Conservation (phyloP, 1,284 basidiomycete genomes). For the Cryptococcus sp. region DNA sequence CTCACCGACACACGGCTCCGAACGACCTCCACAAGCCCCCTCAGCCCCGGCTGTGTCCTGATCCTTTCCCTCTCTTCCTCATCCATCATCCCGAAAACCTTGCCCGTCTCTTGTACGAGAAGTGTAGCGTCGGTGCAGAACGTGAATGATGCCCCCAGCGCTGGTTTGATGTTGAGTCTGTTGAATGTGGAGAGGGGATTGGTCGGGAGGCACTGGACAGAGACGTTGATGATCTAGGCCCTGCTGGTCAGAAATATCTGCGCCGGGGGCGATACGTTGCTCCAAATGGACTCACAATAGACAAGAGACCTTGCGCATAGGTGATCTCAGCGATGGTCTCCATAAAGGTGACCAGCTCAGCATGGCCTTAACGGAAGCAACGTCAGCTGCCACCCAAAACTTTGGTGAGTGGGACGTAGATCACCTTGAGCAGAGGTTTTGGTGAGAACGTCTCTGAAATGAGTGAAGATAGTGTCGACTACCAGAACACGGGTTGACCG, state of each 20-base stretch:
- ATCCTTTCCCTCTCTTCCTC: conserved; percentile 38
- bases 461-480: conserved; percentile 36
- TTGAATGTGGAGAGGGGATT: conserved; percentile 44
- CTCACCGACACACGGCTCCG: conserved; percentile 44
- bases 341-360: conserved; percentile 43
- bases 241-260: not conserved
- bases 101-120: conserved; percentile 43
- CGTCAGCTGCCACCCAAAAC: conserved; percentile 7
- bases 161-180: conserved; percentile 40
- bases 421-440: conserved; percentile 41
- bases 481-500: conserved; percentile 26
- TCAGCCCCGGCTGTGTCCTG: conserved; percentile 27
- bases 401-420: not conserved
- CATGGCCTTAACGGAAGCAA: conserved; percentile 30
- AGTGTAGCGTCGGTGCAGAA: conserved; percentile 41
- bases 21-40: conserved; percentile 44
- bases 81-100: conserved; percentile 44
- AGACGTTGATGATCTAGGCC: conserved; percentile 39
- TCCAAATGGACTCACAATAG: conserved; percentile 23
- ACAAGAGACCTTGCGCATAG: conserved; percentile 22
- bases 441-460: conserved; percentile 42
- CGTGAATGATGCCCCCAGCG: conserved; percentile 39
- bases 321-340: conserved; percentile 39
- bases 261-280: not conserved
- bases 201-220: conserved; percentile 28